Base-by-base conservation (phyloP, 768 basidiomycete genomes). In the Lactarius evosmus region DNA sequence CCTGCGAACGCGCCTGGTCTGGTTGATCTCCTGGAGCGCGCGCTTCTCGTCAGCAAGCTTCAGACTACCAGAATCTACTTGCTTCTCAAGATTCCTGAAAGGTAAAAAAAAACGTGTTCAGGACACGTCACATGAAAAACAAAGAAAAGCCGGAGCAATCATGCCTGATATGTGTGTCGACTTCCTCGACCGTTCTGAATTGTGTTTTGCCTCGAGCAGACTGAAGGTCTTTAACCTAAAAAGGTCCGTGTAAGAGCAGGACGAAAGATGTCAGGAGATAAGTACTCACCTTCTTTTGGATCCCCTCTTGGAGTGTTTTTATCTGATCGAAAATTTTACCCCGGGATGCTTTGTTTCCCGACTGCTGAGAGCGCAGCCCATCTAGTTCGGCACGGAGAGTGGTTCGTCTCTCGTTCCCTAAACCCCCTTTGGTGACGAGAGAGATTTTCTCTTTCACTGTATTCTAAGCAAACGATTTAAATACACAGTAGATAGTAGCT, bases 1-100 rank as follows among this genome's bases (percentile, higher is more conserved):
- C 72, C 82, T 87, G 57, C 93, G 87, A 63, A 76, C 81, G 49
- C 93, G 88, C 72, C 84, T 91, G 66, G 80, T 77, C 50, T 82
- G 80, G 66, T 81, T 84, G 66, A 99, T 96, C 70, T 98, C 96
- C 68, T 85, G 83, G n/a, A 99, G 82, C 5, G 95, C 91, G 57
- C 93, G 88, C 77, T 97, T 98, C 77, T 99, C 97, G 61, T 97
- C 95, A 30, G 87, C 94, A 63, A 98, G 82, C 73, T 93, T 97
- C 82, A 99, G 82, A 63, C 70, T 85, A 29, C 96, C 96, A 5
- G 92, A 92, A 72, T 98, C 96, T 58, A 99, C 87, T 73, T 94
- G 91, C 72, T 85, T 88, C 56, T 98, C 92, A 64, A 97, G 79
- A 65, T 87, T 80, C 70, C 93, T 95, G 70, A 44, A 62, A 38